Percentiles rank a stretch among this genome's conserved stretches.
phyloP scores from a whole-genome alignment of 257 asterid species.

The Fraxinus anomala region DNA sequence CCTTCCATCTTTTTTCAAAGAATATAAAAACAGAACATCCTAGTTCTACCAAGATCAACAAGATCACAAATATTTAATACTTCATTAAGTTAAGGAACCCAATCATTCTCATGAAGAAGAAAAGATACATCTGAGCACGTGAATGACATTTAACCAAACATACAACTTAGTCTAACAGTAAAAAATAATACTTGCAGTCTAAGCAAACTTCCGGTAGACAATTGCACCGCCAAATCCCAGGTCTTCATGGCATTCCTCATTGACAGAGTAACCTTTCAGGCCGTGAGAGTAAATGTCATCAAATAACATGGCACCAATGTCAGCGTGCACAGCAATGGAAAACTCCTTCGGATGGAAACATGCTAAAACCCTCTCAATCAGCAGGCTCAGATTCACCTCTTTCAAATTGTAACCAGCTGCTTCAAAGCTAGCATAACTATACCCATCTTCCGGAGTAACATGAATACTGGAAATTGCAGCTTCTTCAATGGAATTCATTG shows the following conservation, averaged over 20 bases:
- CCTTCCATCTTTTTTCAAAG: constrained; percentile 91
- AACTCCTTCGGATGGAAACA: constrained; percentile 62
- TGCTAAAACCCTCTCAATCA: constrained; percentile 62
- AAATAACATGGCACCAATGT: no score
- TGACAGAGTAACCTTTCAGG: constrained; percentile 46
- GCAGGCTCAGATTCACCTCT: constrained; percentile 27
- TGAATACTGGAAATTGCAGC: no score
- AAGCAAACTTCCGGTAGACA: constrained; percentile 40
- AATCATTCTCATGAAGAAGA: constrained; percentile 21
- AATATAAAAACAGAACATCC: constrained; percentile 84
- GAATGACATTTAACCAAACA: no score
- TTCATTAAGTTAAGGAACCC: constrained; percentile 66
- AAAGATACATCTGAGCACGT: background rate
- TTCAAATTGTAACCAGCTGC: constrained; percentile 68
- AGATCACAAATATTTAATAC: constrained; percentile 78
- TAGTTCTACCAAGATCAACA: constrained; percentile 79
- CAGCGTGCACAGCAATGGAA: constrained; percentile 56
- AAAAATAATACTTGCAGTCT: no score
- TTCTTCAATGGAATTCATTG: no score
- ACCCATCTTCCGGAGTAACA: constrained; percentile 60
- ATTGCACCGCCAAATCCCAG: constrained; percentile 63
- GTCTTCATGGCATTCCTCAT: constrained; percentile 50
- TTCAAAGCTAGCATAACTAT: constrained; percentile 82
- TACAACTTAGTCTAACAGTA: no score
- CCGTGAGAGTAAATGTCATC: constrained; percentile 27